phyloP scores from a whole-genome alignment of 2,329 filamentous ascomycete species.

The Emericellopsis cladophorae region DNA sequence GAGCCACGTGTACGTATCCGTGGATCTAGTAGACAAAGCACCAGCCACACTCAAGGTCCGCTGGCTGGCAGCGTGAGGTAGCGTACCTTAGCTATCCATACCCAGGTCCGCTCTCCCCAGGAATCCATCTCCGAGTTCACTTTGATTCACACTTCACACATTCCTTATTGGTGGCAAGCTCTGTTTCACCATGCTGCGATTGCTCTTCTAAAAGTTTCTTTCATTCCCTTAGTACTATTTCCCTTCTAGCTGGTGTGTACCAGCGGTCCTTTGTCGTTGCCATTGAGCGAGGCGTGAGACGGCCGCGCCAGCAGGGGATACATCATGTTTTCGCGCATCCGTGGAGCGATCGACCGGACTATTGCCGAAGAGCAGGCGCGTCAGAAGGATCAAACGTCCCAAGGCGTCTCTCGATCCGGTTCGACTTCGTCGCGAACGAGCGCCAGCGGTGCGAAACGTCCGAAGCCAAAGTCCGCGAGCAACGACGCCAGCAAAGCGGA shows the following conservation, averaged over 20 bases:
- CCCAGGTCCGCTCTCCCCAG: too few relatives aligned
- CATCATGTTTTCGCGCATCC: conserved; percentile 42
- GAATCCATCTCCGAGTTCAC: too few relatives aligned
- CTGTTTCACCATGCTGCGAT: not conserved
- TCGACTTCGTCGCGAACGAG: conserved; percentile 25
- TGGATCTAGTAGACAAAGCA: too few relatives aligned
- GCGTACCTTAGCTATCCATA: too few relatives aligned
- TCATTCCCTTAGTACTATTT: not conserved
- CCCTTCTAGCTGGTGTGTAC: too few relatives aligned
- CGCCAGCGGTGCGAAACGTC: conserved; percentile 17
- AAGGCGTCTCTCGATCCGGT: conserved; percentile 19
- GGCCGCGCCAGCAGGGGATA: not conserved
- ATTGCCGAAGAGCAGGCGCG: conserved; percentile 88
- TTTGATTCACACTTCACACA: not conserved
- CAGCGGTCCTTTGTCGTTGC: too few relatives aligned
- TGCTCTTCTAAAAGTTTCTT: not conserved
- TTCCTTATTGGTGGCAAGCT: not conserved
- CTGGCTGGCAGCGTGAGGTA: too few relatives aligned
- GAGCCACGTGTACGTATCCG: too few relatives aligned
- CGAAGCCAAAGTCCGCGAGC: conserved; percentile 25
- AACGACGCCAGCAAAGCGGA: conserved; percentile 16
- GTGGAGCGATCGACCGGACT: conserved; percentile 72
- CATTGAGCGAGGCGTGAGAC: too few relatives aligned
- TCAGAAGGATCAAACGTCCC: conserved; percentile 31
- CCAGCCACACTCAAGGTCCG: too few relatives aligned